A percentile compares a stretch with the other conserved stretches of the same genome.
Evolutionary conservation across 2,329 filamentous ascomycete genomes (phyloP).

Genomic region (Fonsecaea multimorphosa): DNA sequence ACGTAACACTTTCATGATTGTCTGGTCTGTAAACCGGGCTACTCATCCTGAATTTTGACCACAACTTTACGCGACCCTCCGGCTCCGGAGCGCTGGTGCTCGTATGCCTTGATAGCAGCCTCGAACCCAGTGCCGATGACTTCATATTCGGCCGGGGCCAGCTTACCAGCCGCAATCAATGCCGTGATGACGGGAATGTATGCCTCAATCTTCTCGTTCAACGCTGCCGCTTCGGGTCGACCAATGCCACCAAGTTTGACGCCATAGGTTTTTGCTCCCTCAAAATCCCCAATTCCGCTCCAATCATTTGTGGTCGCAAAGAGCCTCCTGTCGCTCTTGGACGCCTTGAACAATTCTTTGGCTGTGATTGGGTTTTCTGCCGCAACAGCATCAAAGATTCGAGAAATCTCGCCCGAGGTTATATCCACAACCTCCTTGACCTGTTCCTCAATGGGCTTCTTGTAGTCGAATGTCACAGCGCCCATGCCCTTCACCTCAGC

Average conservation of each 20-base stretch:
- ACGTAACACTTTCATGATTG: not conserved
- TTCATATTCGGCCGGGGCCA: slow-evolving; percentile 37
- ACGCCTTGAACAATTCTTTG: slow-evolving; percentile 38
- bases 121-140: slow-evolving; percentile 40
- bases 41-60: slow-evolving; percentile 38
- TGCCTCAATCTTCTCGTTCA: slow-evolving; percentile 36
- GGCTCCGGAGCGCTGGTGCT: slow-evolving; percentile 37
- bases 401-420: slow-evolving; percentile 41
- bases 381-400: slow-evolving; percentile 44
- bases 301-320: slow-evolving; percentile 41
- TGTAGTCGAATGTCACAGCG: slow-evolving; percentile 45
- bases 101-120: slow-evolving; percentile 37
- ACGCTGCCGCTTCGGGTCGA: slow-evolving; percentile 34
- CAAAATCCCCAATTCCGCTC: slow-evolving; percentile 37
- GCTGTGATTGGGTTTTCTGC: slow-evolving; percentile 41
- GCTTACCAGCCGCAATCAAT: slow-evolving; percentile 34
- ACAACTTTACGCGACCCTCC: slow-evolving; percentile 39
- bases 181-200: slow-evolving; percentile 39
- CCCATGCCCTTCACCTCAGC: slow-evolving; percentile 42
- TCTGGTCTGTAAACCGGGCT: not conserved
- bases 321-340: slow-evolving; percentile 35
- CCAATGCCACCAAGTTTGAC: slow-evolving; percentile 35
- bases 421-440: slow-evolving; percentile 40
- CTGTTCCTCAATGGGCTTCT: slow-evolving; percentile 40
- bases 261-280: slow-evolving; percentile 38